Evolutionary conservation across 495 filamentous ascomycete genomes (phyloP), one percentile per base, ranked within the genome.

Genomic region (Penicillium crystallinum): DNA sequence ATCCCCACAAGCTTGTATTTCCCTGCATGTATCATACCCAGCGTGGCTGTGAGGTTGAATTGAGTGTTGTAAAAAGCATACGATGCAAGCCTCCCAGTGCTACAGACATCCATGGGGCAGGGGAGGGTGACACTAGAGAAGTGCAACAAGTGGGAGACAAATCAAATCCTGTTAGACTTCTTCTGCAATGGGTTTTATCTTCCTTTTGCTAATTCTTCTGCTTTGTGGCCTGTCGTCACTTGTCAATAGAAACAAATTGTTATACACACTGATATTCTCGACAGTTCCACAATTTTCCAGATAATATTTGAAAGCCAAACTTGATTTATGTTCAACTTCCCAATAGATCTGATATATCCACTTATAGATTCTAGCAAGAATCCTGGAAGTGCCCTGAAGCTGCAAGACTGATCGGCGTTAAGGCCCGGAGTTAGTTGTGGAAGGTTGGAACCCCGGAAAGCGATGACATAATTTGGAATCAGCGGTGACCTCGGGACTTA

Each of bases 331-430:
- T 31, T 2, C 29, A 31, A 31, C 2, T 6, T 2, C 8, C 29
- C 29, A 10, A 31, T 2, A 31, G 11, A 10, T 31, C 29, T 11
- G 29, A 7, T 8, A 11, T 36, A 18, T 18, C 14, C 14, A 15
- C 3, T 36, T 9, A 17, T 17, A 29, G 40, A 43, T 6, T 4
- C n/a, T 23, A 14, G 21, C 12, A 25, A 9, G 4, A 7, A 7
- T 10, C 29, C 29, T 31, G 29, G 25, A 3, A 25, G 48, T 53
- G n/a, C n/a, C n/a, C n/a, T n/a, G 33, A 45, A 41, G 50, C 51
- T 45, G 50, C 17, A 22, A 35, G 57, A 63, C 55, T 54, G 57
- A 60, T 31, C 49, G 49, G 49, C 1, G 17, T 33, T 49, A 22
- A 50, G 27, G 22, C 27, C 4, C 46, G 49, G 41, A 46, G 40